Base-by-base conservation (phyloP, 2,329 filamentous ascomycete genomes). In the Nigrospora oryzae region DNA sequence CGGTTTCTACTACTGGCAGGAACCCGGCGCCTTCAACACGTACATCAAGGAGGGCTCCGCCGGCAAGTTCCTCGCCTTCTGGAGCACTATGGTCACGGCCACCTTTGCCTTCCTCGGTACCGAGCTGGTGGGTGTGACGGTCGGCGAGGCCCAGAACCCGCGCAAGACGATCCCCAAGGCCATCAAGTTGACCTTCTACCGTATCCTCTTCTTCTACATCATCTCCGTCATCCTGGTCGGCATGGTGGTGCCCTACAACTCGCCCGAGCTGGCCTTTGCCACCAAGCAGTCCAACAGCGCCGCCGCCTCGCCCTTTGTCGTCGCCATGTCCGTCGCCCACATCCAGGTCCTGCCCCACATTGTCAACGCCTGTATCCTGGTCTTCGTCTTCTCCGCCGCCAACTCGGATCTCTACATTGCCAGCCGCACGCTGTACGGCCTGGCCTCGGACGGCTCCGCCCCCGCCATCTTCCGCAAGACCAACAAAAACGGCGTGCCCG, bases 351-450 rank as follows among this genome's bases (percentile, higher is more conserved):
- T 89, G 11, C 78, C 83, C 3, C 74, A 81, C 53, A 78, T 89
- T 56, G 66, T 89, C 58, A 89, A 89, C 64, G 85, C 68, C 31
- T 85, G 81, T 56, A 88, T 89, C 52, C 67, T 86, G 49, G 60
- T 88, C 51, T 89, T 89, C 59, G 84, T 87, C 54, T 86, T 89
- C 64, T 84, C 80, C 12, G 85, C 85, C 13, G 77, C 83, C 50
- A 89, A 89, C 70, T 86, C 82, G 1, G 84, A 89, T 66, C 67
- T 89, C 19, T 89, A 89, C 73, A 87, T 81, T 54, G 84, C 82
- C 16, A 84, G 79, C 50, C 80, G 84, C 44, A 87, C 81, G 7
- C 73, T 89, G 44, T 85, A 86, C 62, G 84, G 83, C 47, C 75
- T 91, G 7, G 81, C 86, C 1, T 74, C 79, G 8, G 82, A 88